Evolutionary conservation across 768 basidiomycete genomes (phyloP), one percentile per base, ranked within the genome.

Genomic region (Suillus clintonianus): DNA sequence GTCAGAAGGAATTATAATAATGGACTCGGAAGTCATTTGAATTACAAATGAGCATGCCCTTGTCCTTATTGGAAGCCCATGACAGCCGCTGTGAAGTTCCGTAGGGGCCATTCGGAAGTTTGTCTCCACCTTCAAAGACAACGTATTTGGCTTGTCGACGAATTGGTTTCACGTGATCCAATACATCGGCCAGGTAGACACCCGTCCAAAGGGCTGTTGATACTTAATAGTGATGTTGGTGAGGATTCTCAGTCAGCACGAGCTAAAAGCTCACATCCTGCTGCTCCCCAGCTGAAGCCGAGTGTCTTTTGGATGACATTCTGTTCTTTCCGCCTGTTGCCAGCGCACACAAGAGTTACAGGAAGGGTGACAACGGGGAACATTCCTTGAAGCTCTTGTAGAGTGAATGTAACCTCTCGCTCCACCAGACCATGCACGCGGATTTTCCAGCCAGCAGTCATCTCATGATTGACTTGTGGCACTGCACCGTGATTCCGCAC

Each of bases 401-500:
- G 65, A 7, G 81, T 79, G 32, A 88, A 73, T 2, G 71, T 76
- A 55, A 74, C 30, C 59, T 79, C 72, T 37, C 73, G 66, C 39
- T 72, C 64, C 63, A 86, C 75, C 69, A 77, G 74, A 43, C 80
- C 70, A 36, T 68, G 65, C 37, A 89, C 73, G 19, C 71, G 71
- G 30, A 88, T 62, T 47, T 70, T 77, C 86, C 87, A 88, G 19
- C 76, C 71, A 5, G 68, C 68, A 4, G 78, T 76, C 4, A 68
- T 70, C 7, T 74, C 72, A 0, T 71, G 71, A n/a, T 77, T 72
- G 15, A 88, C 74, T 22, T 71, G 71, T 1, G 87, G 87, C 5
- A 86, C 86, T 1, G 84, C 80, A 13, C 88, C 87, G 64, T 89
- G 87, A 65, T 85, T 88, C 17, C 87, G 81, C n/a, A 88, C 87